These are phyloP conservation scores for Puccinia polysora DNA, from an alignment of 1,284 basidiomycete species.

Conservation along the genomic window DNA sequence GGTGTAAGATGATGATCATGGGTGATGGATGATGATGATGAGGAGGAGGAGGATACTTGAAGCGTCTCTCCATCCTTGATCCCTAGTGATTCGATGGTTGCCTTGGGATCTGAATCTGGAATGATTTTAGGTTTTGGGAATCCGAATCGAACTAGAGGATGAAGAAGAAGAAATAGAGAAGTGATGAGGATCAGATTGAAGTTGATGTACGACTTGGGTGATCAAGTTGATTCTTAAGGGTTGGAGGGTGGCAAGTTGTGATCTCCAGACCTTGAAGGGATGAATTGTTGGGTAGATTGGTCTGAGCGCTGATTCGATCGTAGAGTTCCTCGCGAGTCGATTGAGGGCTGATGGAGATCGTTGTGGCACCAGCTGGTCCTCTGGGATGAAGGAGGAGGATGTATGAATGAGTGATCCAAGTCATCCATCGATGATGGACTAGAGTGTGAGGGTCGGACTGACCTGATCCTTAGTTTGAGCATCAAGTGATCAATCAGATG, in stretches of 20 bases:
- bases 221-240: not conserved
- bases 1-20: too few relatives aligned
- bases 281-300: not conserved
- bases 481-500: too few relatives aligned
- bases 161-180: not conserved
- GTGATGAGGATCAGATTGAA: not conserved
- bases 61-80: slow-evolving; percentile 73
- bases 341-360: slow-evolving; percentile 18
- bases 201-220: too few relatives aligned
- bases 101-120: slow-evolving; percentile 66
- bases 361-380: slow-evolving; percentile 16
- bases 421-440: too few relatives aligned
- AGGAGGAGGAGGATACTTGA: slow-evolving; percentile 61
- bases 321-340: slow-evolving; percentile 10
- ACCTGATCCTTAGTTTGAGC: too few relatives aligned
- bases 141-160: slow-evolving; percentile 19
- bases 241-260: not conserved
- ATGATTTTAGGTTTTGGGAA: slow-evolving; percentile 61
- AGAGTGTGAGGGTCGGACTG: too few relatives aligned
- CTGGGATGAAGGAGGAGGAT: not conserved
- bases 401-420: too few relatives aligned
- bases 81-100: slow-evolving; percentile 69
- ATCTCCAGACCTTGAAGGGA: slow-evolving; percentile 21
- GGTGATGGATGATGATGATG: slow-evolving; percentile 35
- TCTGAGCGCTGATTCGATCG: not conserved